These are phyloP conservation scores for Alternaria angustiovoidea DNA, from an alignment of 2,329 filamentous ascomycete species.

Conservation along the genomic window DNA sequence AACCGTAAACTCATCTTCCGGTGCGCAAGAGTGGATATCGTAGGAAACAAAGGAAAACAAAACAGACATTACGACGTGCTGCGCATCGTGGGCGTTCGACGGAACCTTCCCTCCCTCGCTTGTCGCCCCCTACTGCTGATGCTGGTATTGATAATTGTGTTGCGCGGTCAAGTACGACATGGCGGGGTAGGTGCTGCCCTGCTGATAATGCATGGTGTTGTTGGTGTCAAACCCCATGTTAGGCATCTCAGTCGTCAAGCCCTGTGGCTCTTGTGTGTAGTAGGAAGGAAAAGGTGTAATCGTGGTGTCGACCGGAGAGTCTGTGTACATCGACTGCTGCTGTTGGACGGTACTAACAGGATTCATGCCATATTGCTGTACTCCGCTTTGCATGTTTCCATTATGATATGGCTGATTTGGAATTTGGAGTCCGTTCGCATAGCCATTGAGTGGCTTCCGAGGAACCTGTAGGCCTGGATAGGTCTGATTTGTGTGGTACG, in stretches of 20 bases:
- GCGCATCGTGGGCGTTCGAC: neutral
- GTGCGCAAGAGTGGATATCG: conserved; percentile 18
- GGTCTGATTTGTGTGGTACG: conserved; percentile 38
- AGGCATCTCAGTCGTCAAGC: conserved; percentile 30
- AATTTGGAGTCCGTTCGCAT: conserved; percentile 41
- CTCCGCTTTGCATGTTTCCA: conserved; percentile 33
- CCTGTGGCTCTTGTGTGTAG: conserved; percentile 44
- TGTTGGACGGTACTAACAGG: conserved; percentile 41
- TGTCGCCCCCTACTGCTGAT: conserved; percentile 24
- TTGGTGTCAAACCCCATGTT: conserved; percentile 37
- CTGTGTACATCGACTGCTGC: conserved; percentile 43
- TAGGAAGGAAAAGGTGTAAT: conserved; percentile 42
- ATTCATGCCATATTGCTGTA: conserved; percentile 39
- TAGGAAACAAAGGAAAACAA: conserved; percentile 5
- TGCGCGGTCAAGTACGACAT: conserved; percentile 45
- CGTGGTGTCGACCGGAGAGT: conserved; percentile 49
- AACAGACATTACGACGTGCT: neutral
- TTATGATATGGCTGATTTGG: conserved; percentile 38
- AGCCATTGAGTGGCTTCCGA: conserved; percentile 38
- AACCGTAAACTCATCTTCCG: conserved; percentile 7
- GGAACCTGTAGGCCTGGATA: conserved; percentile 47
- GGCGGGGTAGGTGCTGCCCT: conserved; percentile 39
- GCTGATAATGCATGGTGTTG: conserved; percentile 42
- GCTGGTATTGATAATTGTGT: conserved; percentile 45
- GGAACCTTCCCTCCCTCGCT: neutral